phyloP scores from a whole-genome alignment of 108 stramenopile genomes.

The Chaetoceros muelleri region DNA sequence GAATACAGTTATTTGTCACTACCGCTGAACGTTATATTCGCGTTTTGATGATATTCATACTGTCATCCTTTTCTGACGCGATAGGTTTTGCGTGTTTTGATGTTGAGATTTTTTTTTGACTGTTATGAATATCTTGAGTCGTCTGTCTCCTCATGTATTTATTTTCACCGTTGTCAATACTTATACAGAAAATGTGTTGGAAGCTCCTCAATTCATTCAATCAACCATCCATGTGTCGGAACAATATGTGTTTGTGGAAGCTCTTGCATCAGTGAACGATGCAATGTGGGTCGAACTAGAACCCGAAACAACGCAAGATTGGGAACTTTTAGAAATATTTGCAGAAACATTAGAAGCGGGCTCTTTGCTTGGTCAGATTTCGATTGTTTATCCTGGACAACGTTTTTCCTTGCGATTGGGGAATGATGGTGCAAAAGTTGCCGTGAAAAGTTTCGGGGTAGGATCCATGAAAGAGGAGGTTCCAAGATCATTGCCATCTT shows the following conservation, averaged over 20 bases:
- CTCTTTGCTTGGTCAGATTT: conserved; percentile 51
- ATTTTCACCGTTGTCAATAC: neutral
- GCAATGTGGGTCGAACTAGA: conserved; percentile 38
- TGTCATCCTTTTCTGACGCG: no score
- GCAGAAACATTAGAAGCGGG: conserved; percentile 50
- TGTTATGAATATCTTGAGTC: neutral
- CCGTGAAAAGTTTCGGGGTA: conserved; percentile 10
- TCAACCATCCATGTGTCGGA: conserved; percentile 22
- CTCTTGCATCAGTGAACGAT: conserved; percentile 23
- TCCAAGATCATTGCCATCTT: conserved; percentile 5
- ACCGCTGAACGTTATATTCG: no score
- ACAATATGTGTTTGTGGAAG: conserved; percentile 29
- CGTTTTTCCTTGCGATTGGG: conserved; percentile 25
- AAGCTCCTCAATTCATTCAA: conserved; percentile 1
- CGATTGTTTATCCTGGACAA: conserved; percentile 52
- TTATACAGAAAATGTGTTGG: neutral
- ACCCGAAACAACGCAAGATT: conserved; percentile 53
- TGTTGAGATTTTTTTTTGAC: conserved; percentile 6
- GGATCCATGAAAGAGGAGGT: no score
- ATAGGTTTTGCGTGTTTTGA: no score
- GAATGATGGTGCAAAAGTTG: conserved; percentile 19
- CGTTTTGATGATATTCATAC: no score
- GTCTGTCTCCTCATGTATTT: neutral
- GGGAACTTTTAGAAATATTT: conserved; percentile 67
- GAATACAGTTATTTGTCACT: no score